These are phyloP conservation scores for Wickerhamomyces kurtzmanii DNA, from an alignment of 805 yeast genomes.

Conservation along the genomic window DNA sequence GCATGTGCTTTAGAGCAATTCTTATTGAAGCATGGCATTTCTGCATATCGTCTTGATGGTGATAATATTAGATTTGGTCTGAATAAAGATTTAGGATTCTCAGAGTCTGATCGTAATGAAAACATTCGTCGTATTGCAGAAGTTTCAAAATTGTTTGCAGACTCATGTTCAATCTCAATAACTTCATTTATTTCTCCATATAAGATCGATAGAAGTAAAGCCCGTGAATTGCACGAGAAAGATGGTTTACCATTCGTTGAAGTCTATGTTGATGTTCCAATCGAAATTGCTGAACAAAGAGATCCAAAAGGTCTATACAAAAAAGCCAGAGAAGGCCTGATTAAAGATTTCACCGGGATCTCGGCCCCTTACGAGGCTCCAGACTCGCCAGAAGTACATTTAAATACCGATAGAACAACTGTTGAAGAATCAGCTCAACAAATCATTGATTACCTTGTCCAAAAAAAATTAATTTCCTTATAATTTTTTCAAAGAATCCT, in stretches of 20 bases:
- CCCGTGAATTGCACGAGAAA: slow-evolving; percentile 75
- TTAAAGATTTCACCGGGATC: slow-evolving; percentile 91
- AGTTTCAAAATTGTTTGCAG: slow-evolving; percentile 90
- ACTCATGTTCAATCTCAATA: slow-evolving; percentile 78
- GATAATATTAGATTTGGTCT: slow-evolving; percentile 92
- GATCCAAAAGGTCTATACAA: slow-evolving; percentile 96
- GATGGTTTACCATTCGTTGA: slow-evolving; percentile 78
- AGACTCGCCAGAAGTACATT: slow-evolving; percentile 69
- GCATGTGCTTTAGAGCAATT: slow-evolving; percentile 91
- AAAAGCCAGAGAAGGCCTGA: slow-evolving; percentile 92
- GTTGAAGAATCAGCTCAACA: slow-evolving; percentile 76
- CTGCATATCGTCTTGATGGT: slow-evolving; percentile 86
- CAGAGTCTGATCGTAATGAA: slow-evolving; percentile 87
- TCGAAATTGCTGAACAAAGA: slow-evolving; percentile 91
- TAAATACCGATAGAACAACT: slow-evolving; percentile 59
- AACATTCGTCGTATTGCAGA: slow-evolving; percentile 93
- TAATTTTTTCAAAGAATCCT: too few species aligned
- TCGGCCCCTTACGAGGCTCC: slow-evolving; percentile 97
- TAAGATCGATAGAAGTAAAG: slow-evolving; percentile 71
- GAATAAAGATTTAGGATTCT: slow-evolving; percentile 90
- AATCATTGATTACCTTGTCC: slow-evolving; percentile 58
- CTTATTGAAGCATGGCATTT: slow-evolving; percentile 56
- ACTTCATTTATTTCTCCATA: slow-evolving; percentile 94
- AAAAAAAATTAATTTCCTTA: slow-evolving; percentile 25
- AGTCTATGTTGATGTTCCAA: slow-evolving; percentile 87